Evolutionary conservation across 495 filamentous ascomycete species (phyloP).

Genomic region (Hyaloscypha finlandica): DNA sequence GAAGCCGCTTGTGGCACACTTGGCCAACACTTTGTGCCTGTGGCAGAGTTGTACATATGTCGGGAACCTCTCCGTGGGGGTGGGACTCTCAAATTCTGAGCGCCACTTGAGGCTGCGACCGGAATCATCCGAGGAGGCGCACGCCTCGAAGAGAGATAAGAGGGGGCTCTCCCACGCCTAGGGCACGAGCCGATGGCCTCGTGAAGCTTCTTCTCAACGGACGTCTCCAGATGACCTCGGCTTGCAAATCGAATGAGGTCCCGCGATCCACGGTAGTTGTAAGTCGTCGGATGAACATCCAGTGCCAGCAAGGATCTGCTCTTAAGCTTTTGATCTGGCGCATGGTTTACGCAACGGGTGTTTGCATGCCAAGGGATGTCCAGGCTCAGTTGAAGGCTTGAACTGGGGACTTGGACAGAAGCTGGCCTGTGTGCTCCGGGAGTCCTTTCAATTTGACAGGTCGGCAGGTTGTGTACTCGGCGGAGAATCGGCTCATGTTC

Average conservation of each 20-base stretch:
- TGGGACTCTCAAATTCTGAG: neutral
- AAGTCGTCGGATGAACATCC: conserved; percentile 8
- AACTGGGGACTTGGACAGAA: neutral
- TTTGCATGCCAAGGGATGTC: conserved; percentile 9
- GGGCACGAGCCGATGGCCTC: neutral
- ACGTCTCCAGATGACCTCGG: neutral
- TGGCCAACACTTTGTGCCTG: neutral
- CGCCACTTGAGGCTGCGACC: neutral
- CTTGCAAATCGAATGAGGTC: neutral
- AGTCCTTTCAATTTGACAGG: neutral
- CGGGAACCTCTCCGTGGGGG: neutral
- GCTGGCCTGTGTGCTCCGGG: neutral
- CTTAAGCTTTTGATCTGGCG: conserved; percentile 1
- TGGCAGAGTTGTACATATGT: conserved; percentile 1
- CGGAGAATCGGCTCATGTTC: neutral
- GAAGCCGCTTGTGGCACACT: neutral
- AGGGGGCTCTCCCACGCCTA: neutral
- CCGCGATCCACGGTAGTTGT: neutral
- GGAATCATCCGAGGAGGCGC: neutral
- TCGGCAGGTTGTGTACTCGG: neutral
- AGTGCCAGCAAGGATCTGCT: neutral
- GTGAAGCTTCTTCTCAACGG: neutral
- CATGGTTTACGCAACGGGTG: neutral
- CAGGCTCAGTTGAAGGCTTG: neutral
- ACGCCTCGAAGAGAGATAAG: neutral